A percentile compares a stretch with the other conserved stretches of the same genome.
phyloP scores from a whole-genome alignment of 2,329 filamentous ascomycete genomes.

The Aspergillus sp. region DNA sequence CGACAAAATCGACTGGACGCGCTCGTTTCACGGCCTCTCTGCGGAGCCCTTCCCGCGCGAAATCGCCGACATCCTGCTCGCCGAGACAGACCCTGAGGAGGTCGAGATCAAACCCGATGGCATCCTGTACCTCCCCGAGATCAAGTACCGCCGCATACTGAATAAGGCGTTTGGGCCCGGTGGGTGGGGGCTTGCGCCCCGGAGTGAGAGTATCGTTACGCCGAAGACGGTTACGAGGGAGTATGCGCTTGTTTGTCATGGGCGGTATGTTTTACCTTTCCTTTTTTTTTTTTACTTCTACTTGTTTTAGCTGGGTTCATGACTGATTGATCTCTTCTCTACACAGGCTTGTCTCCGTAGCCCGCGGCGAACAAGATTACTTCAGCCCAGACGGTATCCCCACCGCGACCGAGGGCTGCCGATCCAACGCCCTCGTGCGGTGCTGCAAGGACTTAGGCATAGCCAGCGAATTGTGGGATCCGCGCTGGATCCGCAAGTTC shows the following conservation, averaged over 20 bases:
- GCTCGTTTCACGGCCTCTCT: slow-evolving; percentile 80
- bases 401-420: slow-evolving; percentile 93
- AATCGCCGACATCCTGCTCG: slow-evolving; percentile 69
- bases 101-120: slow-evolving; percentile 98
- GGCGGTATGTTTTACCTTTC: slow-evolving; percentile 63
- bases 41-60: slow-evolving; percentile 71
- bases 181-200: slow-evolving; percentile 90
- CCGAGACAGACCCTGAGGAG: slow-evolving; percentile 71
- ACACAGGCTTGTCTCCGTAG: slow-evolving; percentile 81
- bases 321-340: slow-evolving; percentile 10
- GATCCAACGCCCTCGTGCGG: slow-evolving; percentile 95
- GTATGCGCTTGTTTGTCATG: slow-evolving; percentile 87
- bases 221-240: slow-evolving; percentile 81
- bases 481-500: slow-evolving; percentile 83
- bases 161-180: slow-evolving; percentile 92
- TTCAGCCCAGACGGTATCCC: slow-evolving; percentile 89
- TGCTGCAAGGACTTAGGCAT: slow-evolving; percentile 98
- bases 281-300: neutral
- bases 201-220: slow-evolving; percentile 84
- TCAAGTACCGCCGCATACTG: slow-evolving; percentile 92
- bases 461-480: slow-evolving; percentile 95
- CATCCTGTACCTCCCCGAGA: slow-evolving; percentile 94
- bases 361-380: slow-evolving; percentile 92
- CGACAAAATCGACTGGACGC: slow-evolving; percentile 75
- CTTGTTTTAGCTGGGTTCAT: neutral